phyloP scores from a whole-genome alignment of 345 rosid species.

The Anacardium occidentale region DNA sequence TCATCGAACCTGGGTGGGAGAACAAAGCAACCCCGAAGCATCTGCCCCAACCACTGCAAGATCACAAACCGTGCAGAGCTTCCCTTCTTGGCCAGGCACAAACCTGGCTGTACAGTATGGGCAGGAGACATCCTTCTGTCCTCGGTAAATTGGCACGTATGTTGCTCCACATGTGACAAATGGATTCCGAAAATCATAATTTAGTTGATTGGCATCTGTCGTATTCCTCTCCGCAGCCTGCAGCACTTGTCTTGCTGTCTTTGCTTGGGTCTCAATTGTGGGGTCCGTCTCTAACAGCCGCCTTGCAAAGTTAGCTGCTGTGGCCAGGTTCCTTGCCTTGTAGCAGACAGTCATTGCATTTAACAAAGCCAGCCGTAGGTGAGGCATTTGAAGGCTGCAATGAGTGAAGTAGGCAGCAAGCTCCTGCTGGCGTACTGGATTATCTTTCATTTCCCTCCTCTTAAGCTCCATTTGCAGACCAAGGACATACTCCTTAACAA shows the following conservation, averaged over 20 bases:
- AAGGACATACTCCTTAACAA: constrained; percentile 81
- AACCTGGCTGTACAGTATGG: constrained; percentile 83
- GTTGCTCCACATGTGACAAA: constrained; percentile 91
- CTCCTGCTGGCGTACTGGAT: constrained; percentile 81
- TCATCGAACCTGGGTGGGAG: constrained; percentile 80
- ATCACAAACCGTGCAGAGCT: constrained; percentile 73
- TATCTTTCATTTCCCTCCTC: constrained; percentile 71
- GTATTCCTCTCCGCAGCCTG: constrained; percentile 80
- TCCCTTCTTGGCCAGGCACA: constrained; percentile 71
- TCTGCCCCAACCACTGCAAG: constrained; percentile 85
- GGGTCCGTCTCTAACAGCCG: constrained; percentile 85
- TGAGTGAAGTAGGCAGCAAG: constrained; percentile 99
- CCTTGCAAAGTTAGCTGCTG: constrained; percentile 80
- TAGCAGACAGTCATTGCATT: constrained; percentile 81
- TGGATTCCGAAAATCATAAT: constrained; percentile 92
- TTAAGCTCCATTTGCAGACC: constrained; percentile 82
- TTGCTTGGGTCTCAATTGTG: constrained; percentile 67
- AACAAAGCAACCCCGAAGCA: constrained; percentile 90
- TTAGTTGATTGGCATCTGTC: constrained; percentile 62
- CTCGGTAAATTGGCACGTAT: constrained; percentile 84
- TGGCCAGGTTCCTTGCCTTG: constrained; percentile 74
- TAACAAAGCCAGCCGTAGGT: constrained; percentile 67
- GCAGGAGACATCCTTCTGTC: constrained; percentile 83
- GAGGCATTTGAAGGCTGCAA: constrained; percentile 84
- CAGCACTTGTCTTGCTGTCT: constrained; percentile 74